Conservation (phyloP, 1,284 basidiomycete genomes). For the Fistulina hepatica region DNA sequence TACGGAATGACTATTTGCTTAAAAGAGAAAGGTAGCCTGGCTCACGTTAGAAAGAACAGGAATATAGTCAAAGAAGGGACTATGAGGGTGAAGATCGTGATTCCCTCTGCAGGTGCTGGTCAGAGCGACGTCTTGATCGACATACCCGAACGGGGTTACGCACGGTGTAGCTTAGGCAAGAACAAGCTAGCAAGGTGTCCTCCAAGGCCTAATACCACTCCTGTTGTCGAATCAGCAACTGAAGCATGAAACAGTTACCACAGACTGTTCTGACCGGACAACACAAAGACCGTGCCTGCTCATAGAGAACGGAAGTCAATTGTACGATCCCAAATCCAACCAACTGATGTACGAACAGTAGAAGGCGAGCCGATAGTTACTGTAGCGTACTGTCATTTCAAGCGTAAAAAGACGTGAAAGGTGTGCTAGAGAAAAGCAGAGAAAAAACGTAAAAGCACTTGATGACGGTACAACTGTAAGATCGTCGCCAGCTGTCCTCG, state of each 20-base stretch:
- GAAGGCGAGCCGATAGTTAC: slow-evolving; percentile 37
- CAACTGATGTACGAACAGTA: slow-evolving; percentile 30
- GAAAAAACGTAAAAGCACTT: no score
- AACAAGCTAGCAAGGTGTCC: slow-evolving; percentile 57
- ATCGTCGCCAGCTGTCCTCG: no score
- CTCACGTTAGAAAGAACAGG: slow-evolving; percentile 42
- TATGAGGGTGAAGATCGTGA: slow-evolving; percentile 55
- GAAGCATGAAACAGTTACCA: no score
- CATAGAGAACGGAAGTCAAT: no score
- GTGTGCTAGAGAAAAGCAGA: background rate
- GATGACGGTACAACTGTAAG: no score
- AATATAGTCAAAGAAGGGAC: slow-evolving; percentile 55
- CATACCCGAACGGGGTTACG: slow-evolving; percentile 17
- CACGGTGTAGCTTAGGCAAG: slow-evolving; percentile 52
- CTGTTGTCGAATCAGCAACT: no score
- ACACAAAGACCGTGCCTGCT: slow-evolving; percentile 45
- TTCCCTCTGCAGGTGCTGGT: slow-evolving; percentile 38
- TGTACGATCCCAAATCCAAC: no score
- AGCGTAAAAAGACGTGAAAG: background rate
- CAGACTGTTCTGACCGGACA: slow-evolving; percentile 45
- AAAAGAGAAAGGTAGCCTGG: slow-evolving; percentile 8
- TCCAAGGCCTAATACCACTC: slow-evolving; percentile 57
- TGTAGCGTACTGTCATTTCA: slow-evolving; percentile 47
- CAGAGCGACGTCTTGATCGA: slow-evolving; percentile 1
- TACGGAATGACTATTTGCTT: slow-evolving; percentile 20